Evolutionary conservation across 1,284 basidiomycete species (phyloP).

Genomic region (Rhodotorula sp.): DNA sequence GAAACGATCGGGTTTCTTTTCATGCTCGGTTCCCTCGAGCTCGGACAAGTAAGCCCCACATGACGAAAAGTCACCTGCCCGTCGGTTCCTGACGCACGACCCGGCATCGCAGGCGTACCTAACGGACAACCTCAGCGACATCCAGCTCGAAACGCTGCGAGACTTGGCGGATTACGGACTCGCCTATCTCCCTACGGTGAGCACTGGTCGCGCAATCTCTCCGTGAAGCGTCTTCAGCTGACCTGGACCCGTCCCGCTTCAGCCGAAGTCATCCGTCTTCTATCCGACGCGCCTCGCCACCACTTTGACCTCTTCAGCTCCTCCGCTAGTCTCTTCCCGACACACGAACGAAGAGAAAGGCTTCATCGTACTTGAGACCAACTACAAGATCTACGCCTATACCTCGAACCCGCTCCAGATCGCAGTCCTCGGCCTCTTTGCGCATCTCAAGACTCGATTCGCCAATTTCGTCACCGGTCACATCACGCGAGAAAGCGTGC

Average conservation of each 20-base stretch:
- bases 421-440: conserved; percentile 91
- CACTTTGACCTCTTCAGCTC: conserved; percentile 77
- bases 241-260: not conserved
- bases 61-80: not conserved
- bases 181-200: conserved; percentile 73
- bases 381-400: conserved; percentile 97
- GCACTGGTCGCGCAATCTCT: not conserved
- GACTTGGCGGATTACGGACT: conserved; percentile 94
- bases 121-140: conserved; percentile 72
- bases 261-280: conserved; percentile 54
- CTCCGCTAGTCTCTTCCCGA: conserved; percentile 59
- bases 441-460: conserved; percentile 87
- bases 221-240: too few species aligned
- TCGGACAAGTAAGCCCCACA: conserved; percentile 65
- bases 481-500: conserved; percentile 91
- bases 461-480: conserved; percentile 93
- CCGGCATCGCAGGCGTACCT: conserved; percentile 71
- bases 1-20: conserved; percentile 92
- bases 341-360: conserved; percentile 60
- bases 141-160: conserved; percentile 80
- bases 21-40: conserved; percentile 90
- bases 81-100: not conserved
- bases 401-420: conserved; percentile 96
- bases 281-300: conserved; percentile 95
- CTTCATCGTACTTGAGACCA: conserved; percentile 96